Evolutionary conservation across 2,329 filamentous ascomycete genomes (phyloP), one percentile per base, ranked within the genome.

Genomic region (Diaporthe ampelina): DNA sequence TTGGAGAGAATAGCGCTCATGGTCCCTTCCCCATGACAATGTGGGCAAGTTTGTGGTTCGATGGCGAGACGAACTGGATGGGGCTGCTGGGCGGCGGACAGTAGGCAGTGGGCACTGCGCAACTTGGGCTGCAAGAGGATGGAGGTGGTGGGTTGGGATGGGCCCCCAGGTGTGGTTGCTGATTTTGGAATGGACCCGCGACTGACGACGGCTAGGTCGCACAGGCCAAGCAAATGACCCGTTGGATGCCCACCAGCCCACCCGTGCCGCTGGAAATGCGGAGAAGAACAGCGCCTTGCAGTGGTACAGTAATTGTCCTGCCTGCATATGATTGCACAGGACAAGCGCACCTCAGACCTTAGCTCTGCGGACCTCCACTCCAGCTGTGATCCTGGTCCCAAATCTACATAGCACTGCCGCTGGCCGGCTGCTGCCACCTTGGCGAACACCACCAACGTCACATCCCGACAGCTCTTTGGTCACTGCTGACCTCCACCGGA

Each of bases 11-110:
- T 43, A 67, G 6, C 43, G 69, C 56, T 74, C 74, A 74, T 72
- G 72, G 50, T 70, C 29, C 72, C 24, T 54, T 13, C 10, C 10
- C 67, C 69, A 61, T 58, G 74, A 72, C 52, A 71, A 26, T 43
- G 32, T 52, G 32, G 35, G n/a, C 8, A 40, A 32, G 11, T 17
- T 37, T 43, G 43, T 48, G 24, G 19, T 19, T 40, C 21, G 19
- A 43, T 3, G 35, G 17, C 63, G 50, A n/a, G 48, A 54, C 4
- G 35, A 40, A 24, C 9, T 24, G 29, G 63, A 63, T n/a, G 50
- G 71, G 48, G 48, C 63, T 54, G 45, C 54, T 68, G 45, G 24
- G 21, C 32, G 63, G 48, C 48, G 63, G 43, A 29, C 21, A 35
- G 32, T 37, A 10, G n/a, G 48, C 17, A 58, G 26, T 37, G 56